Evolutionary conservation across 2,329 filamentous ascomycete species (phyloP).

Genomic region (Claviceps sp.): DNA sequence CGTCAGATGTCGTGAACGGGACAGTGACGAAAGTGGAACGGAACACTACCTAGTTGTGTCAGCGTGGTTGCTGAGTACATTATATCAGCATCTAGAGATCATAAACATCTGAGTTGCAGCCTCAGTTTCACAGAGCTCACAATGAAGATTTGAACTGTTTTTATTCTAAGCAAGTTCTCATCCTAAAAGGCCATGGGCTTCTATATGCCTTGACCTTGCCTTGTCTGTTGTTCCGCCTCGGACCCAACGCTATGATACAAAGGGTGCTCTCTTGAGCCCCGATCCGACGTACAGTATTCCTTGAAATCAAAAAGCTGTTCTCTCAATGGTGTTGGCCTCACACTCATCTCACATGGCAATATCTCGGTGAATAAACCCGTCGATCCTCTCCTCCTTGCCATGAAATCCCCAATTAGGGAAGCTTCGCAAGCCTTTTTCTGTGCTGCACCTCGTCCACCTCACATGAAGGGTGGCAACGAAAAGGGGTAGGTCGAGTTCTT

Average conservation of each 20-base stretch:
- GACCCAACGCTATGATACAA: background rate
- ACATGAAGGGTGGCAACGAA: constrained; percentile 78
- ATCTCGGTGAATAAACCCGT: constrained; percentile 1
- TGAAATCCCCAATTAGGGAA: too few relatives aligned
- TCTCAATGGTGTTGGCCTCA: background rate
- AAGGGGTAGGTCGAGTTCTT: constrained; percentile 97
- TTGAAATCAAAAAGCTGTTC: background rate
- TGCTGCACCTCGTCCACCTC: constrained; percentile 4
- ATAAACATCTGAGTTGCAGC: too few relatives aligned
- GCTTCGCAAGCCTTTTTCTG: background rate
- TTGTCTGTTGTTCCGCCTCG: background rate
- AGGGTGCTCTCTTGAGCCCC: background rate
- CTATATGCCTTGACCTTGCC: background rate
- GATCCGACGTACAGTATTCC: background rate
- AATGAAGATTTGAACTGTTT: too few relatives aligned
- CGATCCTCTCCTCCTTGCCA: too few relatives aligned
- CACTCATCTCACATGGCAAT: background rate
- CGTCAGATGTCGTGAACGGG: too few relatives aligned
- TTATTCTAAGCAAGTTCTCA: too few relatives aligned
- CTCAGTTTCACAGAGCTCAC: too few relatives aligned
- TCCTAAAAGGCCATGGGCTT: too few relatives aligned
- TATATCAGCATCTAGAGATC: too few relatives aligned
- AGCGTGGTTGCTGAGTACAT: too few relatives aligned
- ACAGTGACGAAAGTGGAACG: too few relatives aligned
- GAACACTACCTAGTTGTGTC: too few relatives aligned